Percentiles rank a stretch among this genome's conserved stretches.
Conservation (phyloP, 768 basidiomycete genomes). For the Trametes punicea region DNA sequence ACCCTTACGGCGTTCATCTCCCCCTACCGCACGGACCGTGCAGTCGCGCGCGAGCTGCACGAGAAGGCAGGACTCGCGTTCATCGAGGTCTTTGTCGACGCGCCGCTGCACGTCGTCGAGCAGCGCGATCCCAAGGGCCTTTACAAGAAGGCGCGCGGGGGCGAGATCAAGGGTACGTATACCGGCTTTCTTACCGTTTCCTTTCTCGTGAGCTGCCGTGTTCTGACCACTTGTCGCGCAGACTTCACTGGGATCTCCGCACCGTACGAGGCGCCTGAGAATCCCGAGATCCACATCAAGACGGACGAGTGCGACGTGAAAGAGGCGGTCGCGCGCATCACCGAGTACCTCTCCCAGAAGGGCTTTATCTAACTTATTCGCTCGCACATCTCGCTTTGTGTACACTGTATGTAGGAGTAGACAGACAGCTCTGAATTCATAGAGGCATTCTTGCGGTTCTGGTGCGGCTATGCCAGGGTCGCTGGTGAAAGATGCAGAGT, state of each 20-base stretch:
- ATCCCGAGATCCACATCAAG: constrained; percentile 88
- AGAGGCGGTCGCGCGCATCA: constrained; percentile 75
- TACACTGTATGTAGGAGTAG: constrained; percentile 10
- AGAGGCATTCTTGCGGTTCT: neutral
- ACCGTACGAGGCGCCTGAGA: constrained; percentile 87
- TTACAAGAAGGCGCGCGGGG: constrained; percentile 94
- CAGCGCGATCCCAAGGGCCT: constrained; percentile 94
- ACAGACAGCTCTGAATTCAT: neutral
- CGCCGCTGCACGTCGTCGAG: constrained; percentile 84
- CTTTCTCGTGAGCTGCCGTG: neutral
- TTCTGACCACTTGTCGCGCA: constrained; percentile 31
- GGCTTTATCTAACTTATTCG: constrained; percentile 44
- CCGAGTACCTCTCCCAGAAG: constrained; percentile 71
- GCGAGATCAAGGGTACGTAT: constrained; percentile 85
- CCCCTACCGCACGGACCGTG: constrained; percentile 88
- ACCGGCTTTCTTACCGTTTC: neutral
- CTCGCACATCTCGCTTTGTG: neutral
- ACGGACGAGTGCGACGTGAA: constrained; percentile 78
- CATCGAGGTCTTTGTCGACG: constrained; percentile 94
- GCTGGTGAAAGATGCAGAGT: too few species aligned
- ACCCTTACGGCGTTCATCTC: constrained; percentile 97
- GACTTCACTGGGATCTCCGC: constrained; percentile 98
- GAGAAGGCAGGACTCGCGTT: constrained; percentile 70
- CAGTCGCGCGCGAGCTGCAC: constrained; percentile 80
- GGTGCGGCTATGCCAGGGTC: too few species aligned